Percentiles rank a stretch among this genome's conserved stretches.
These are phyloP conservation scores for Lactarius sp. DNA, from an alignment of 768 basidiomycete genomes.

Conservation along the genomic window DNA sequence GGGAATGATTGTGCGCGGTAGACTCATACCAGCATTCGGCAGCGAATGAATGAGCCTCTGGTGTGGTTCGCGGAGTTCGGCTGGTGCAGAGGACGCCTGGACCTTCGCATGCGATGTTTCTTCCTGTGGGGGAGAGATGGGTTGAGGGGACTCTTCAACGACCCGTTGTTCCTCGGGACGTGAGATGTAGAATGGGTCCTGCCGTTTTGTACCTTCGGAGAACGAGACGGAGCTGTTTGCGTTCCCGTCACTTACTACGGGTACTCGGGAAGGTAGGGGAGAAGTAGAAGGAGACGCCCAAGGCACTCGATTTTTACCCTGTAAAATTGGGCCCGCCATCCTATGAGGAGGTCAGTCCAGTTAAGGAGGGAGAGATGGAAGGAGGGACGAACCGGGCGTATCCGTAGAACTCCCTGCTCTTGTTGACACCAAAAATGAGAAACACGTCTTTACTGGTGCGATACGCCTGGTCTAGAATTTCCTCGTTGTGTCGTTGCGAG, in stretches of 20 bases:
- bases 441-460: conserved; percentile 87
- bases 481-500: conserved; percentile 91
- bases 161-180: conserved; percentile 37
- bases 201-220: background rate
- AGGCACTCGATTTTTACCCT: conserved; percentile 45
- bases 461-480: conserved; percentile 85
- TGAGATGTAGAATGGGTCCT: conserved; percentile 28
- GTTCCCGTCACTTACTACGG: background rate
- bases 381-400: conserved; percentile 64
- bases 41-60: conserved; percentile 31
- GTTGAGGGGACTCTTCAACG: conserved; percentile 43
- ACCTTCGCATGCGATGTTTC: background rate
- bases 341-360: conserved; percentile 34
- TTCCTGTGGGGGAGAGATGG: conserved; percentile 22
- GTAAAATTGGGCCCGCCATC: conserved; percentile 64
- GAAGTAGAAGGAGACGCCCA: conserved; percentile 43
- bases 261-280: background rate
- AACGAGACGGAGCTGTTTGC: conserved; percentile 4
- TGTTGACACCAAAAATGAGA: conserved; percentile 90
- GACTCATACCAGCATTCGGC: conserved; percentile 32
- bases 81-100: conserved; percentile 43
- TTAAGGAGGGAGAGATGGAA: background rate
- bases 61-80: conserved; percentile 42
- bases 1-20: background rate
- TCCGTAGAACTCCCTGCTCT: conserved; percentile 91